Evolutionary conservation across 352 stramenopile species (phyloP).

Genomic region (Peronosclerospora sorghi): DNA sequence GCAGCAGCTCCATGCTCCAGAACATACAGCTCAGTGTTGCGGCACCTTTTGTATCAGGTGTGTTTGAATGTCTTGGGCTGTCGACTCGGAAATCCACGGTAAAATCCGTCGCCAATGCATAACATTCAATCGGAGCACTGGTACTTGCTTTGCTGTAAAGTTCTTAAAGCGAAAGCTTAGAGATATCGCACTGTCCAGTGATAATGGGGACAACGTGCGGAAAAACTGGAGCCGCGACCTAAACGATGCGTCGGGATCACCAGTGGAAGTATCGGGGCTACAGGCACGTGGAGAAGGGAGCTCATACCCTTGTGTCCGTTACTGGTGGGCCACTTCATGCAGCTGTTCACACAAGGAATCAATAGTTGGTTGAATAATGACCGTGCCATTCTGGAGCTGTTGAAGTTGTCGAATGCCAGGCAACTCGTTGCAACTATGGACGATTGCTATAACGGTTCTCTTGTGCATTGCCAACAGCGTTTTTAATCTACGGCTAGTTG

Average conservation of each 20-base stretch:
- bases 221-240: constrained; percentile 50
- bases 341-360: constrained; percentile 16
- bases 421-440: constrained; percentile 7
- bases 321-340: constrained; percentile 19
- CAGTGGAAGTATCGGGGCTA: constrained; percentile 2
- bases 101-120: constrained; percentile 84
- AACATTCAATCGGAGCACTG: constrained; percentile 69
- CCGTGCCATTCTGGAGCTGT: constrained; percentile 17
- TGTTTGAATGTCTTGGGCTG: constrained; percentile 36
- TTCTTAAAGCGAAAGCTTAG: constrained; percentile 72
- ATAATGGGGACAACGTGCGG: constrained; percentile 30
- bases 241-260: constrained; percentile 32
- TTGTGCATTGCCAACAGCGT: constrained; percentile 37
- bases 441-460: constrained; percentile 33
- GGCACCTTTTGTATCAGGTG: constrained; percentile 26
- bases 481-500: constrained; percentile 19
- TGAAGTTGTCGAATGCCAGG: constrained; percentile 14
- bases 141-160: constrained; percentile 43
- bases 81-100: constrained; percentile 55
- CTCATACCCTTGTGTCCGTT: constrained; percentile 27
- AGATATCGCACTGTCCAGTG: constrained; percentile 49
- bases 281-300: constrained; percentile 18
- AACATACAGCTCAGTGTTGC: constrained; percentile 1
- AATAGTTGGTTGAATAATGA: constrained; percentile 11
- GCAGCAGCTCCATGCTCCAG: no score